These are phyloP conservation scores for Wallacemonas sp. DNA, from an alignment of 208 protist species.

Conservation along the genomic window DNA sequence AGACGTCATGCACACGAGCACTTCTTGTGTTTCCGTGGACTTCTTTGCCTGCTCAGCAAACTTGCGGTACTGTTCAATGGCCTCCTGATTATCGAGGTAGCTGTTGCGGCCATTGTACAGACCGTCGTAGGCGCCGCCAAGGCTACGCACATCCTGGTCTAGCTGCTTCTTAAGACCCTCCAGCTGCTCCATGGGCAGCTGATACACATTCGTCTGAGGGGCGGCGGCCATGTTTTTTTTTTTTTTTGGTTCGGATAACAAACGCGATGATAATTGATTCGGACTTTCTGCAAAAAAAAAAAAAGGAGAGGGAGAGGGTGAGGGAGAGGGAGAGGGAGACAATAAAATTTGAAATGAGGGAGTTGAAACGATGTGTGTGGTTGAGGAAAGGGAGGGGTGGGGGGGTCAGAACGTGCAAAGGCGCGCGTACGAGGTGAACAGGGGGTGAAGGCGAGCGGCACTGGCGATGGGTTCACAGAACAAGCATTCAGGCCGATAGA, in stretches of 20 bases:
- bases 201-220: slow-evolving; percentile 59
- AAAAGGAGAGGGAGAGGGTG: neutral
- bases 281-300: neutral
- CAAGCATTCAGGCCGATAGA: too few relatives aligned
- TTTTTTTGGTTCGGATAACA: neutral
- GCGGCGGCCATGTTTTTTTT: neutral
- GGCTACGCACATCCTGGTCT: slow-evolving; percentile 72
- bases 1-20: slow-evolving; percentile 83
- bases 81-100: slow-evolving; percentile 75
- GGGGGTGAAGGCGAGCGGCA: too few relatives aligned
- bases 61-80: slow-evolving; percentile 65
- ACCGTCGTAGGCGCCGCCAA: slow-evolving; percentile 79
- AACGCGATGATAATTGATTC: neutral
- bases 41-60: slow-evolving; percentile 45
- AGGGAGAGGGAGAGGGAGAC: slow-evolving; percentile 16
- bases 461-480: too few relatives aligned
- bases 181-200: slow-evolving; percentile 86
- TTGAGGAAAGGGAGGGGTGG: too few relatives aligned
- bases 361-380: slow-evolving; percentile 10
- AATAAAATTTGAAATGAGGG: slow-evolving; percentile 14
- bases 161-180: slow-evolving; percentile 87
- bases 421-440: too few relatives aligned
- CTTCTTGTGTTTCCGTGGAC: slow-evolving; percentile 37
- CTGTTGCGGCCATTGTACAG: slow-evolving; percentile 71
- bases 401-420: too few relatives aligned